A percentile compares a stretch with the other conserved stretches of the same genome.
phyloP scores from a whole-genome alignment of 2,329 filamentous ascomycete genomes.

The Cercospora zeina region DNA sequence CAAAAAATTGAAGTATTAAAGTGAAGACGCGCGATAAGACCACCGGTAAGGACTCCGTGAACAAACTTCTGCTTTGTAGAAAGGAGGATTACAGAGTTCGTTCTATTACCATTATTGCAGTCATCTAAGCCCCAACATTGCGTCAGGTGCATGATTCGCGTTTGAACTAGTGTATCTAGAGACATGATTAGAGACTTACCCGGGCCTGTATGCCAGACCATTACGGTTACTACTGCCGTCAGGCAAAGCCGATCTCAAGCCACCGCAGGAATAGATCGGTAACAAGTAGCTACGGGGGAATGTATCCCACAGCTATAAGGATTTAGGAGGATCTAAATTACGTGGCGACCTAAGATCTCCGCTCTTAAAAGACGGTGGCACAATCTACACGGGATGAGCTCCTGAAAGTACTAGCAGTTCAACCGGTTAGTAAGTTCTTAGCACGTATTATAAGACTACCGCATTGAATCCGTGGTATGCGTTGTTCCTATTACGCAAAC shows the following conservation, averaged over 20 bases:
- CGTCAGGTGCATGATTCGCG: neutral
- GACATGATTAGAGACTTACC: neutral
- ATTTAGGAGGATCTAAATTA: too few relatives aligned
- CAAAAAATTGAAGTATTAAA: too few relatives aligned
- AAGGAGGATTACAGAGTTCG: neutral
- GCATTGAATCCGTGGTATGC: neutral
- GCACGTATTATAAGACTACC: neutral
- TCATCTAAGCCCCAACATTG: neutral
- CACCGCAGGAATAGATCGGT: neutral
- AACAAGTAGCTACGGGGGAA: neutral
- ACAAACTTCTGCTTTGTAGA: neutral
- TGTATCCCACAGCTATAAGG: neutral
- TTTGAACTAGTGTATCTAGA: neutral
- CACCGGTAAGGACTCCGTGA: neutral
- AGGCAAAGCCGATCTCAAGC: neutral
- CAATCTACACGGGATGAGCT: neutral
- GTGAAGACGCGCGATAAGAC: neutral
- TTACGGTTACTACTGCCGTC: neutral
- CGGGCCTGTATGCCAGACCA: neutral
- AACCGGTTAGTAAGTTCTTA: too few relatives aligned
- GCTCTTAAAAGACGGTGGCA: neutral
- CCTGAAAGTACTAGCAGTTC: neutral
- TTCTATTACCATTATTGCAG: neutral
- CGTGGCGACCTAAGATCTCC: too few relatives aligned
- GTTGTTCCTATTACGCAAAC: neutral